Base-by-base conservation (phyloP, 2,329 filamentous ascomycete species). In the Seiridium unicorne region DNA sequence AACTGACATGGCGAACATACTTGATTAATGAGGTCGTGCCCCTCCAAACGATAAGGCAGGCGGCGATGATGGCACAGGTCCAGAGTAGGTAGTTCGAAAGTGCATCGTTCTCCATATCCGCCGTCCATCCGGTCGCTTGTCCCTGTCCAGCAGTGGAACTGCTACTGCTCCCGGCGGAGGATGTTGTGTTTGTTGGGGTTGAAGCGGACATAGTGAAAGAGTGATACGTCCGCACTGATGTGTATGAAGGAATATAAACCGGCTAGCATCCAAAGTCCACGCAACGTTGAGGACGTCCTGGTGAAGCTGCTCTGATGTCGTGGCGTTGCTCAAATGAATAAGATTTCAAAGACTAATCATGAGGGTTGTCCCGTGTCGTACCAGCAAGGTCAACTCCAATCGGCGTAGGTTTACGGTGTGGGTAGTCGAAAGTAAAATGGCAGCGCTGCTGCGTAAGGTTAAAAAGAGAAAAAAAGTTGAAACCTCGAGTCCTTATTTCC, bases 1-100 rank as follows among this genome's bases (percentile, higher is more conserved):
- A 92, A 47, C 89, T 83, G 49, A 96, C 81, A 34, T 85, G 89
- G 64, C 93, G 86, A 44, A 93, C 79, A 70, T 95, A 89, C 65
- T 83, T 85, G 60, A 85, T 79, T 60, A 90, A 76, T 58, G 84
- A 81, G 55, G 86, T 81, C 58, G 79, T 75, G 63, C 88, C 73
- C 62, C 89, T 86, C 84, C 91, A 94, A 63, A 88, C 66, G 64
- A 91, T 80, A 67, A 93, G 80, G 55, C 82, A 80, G 42, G 74
- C 81, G 10, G 89, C 83, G 56, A 93, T 79, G 55, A 82, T 82
- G 57, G 85, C 85, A 73, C 90, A 87, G 35, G 89, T 80, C 64
- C 87, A 77, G 64, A 89, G 77, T 48, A 89, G 79, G 70, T 89
- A 88, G 60, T 84, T 77, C 44, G 83, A 81, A 46, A 91, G 79